Conservation (phyloP, 768 basidiomycete species). For the Neoboletus magnificus region DNA sequence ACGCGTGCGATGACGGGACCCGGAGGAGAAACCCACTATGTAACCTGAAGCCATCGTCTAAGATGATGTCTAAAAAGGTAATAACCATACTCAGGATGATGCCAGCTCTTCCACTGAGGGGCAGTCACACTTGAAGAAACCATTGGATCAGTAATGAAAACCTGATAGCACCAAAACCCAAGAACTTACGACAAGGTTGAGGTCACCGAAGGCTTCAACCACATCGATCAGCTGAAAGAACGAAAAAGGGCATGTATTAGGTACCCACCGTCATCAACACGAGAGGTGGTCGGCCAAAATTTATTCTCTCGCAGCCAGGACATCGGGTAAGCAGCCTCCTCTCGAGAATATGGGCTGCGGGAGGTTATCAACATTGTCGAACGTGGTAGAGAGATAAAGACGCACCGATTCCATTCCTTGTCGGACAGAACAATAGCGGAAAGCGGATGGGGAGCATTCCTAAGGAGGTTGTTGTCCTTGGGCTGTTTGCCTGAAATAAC, state of each 20-base stretch:
- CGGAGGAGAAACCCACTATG: constrained; percentile 47
- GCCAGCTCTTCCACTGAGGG: constrained; percentile 80
- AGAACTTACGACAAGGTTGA: constrained; percentile 79
- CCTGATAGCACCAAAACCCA: background rate
- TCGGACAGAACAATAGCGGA: constrained; percentile 69
- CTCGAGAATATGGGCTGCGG: constrained; percentile 82
- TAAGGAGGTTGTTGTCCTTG: constrained; percentile 86
- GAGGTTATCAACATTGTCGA: constrained; percentile 3
- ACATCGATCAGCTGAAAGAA: constrained; percentile 2
- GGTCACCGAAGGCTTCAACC: constrained; percentile 79
- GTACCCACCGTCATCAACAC: constrained; percentile 88
- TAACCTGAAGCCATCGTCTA: constrained; percentile 23
- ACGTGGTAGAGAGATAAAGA: background rate
- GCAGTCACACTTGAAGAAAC: constrained; percentile 66
- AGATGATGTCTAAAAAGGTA: constrained; percentile 20
- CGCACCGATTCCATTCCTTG: constrained; percentile 82
- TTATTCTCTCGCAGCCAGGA: constrained; percentile 83
- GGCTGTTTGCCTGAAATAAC: constrained; percentile 85
- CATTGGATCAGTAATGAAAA: constrained; percentile 8
- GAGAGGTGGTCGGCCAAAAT: constrained; percentile 93
- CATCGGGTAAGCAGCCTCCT: constrained; percentile 87
- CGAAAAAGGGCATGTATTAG: background rate
- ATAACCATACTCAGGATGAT: constrained; percentile 25
- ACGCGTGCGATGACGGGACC: constrained; percentile 37
- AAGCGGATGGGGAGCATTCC: constrained; percentile 91